Conservation (phyloP, 2,329 filamentous ascomycete genomes). For the Colletotrichum melonis region DNA sequence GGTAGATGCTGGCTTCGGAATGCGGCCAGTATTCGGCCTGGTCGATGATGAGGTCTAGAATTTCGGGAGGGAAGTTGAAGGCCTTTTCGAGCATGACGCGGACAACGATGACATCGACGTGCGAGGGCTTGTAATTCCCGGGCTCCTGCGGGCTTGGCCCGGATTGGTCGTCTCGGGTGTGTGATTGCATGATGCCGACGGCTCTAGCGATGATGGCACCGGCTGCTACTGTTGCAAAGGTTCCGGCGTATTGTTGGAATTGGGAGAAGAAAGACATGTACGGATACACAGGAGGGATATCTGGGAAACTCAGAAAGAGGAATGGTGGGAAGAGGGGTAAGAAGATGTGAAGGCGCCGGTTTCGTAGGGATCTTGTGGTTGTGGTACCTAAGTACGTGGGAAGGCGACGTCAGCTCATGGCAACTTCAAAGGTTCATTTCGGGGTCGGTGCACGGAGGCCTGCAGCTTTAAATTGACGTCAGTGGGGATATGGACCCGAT, state of each 20-base stretch:
- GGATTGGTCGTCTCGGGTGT: not conserved
- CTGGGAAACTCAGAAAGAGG: no score
- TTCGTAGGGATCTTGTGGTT: not conserved
- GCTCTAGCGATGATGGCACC: constrained; percentile 16
- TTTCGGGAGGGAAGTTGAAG: constrained; percentile 61
- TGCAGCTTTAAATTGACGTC: constrained; percentile 33
- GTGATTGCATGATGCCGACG: constrained; percentile 4
- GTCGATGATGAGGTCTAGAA: constrained; percentile 68
- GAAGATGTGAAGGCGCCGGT: not conserved
- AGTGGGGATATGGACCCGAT: constrained; percentile 7
- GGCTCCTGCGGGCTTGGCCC: not conserved
- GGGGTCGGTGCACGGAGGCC: constrained; percentile 15
- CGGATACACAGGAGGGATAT: not conserved
- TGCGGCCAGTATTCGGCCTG: constrained; percentile 72
- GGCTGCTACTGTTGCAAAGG: constrained; percentile 15
- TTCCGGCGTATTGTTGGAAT: constrained; percentile 16
- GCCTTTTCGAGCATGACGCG: constrained; percentile 59
- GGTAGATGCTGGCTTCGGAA: constrained; percentile 49
- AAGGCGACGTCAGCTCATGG: constrained; percentile 28
- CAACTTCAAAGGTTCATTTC: not conserved
- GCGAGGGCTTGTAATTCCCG: constrained; percentile 47
- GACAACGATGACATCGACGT: constrained; percentile 61
- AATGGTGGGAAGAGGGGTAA: not conserved
- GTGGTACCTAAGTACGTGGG: not conserved
- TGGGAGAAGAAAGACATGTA: constrained; percentile 16